Base-by-base conservation (phyloP, 1,284 basidiomycete species). In the Trametes polyzona region DNA sequence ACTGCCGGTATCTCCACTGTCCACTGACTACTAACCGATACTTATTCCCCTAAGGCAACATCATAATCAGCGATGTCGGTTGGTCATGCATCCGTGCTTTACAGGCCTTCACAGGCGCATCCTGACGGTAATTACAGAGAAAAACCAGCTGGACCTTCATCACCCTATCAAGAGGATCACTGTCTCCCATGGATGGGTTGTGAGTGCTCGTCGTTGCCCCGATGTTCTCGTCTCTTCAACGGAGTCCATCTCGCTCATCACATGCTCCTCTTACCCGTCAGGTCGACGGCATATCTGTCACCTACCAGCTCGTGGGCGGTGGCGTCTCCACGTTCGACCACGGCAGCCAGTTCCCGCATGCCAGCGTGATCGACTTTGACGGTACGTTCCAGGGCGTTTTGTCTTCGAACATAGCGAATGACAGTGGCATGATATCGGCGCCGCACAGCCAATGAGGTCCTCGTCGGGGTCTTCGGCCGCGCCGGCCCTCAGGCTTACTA, bases 251-350 rank as follows among this genome's bases (percentile, higher is more conserved):
- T n/a, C n/a, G n/a, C n/a, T n/a, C n/a, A n/a, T n/a, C n/a, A n/a
- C n/a, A n/a, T n/a, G n/a, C n/a, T n/a, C n/a, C n/a, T n/a, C n/a
- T n/a, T n/a, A n/a, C n/a, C n/a, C n/a, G n/a, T n/a, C 23, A 65
- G 63, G 52, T 65, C 21, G 58, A 62, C 32, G 63, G 58, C 23
- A n/a, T 65, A 2, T 24, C 44, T 2, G n/a, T 60, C 29, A 55
- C 46, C 21, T 64, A 64, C 51, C 32, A 56, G 32, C 37, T 58
- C 35, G 43, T 47, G 5, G 24, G 29, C 46, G 47, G 48, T 16
- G 14, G 42, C 2, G 32, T 26, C 2, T 16, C 36, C 16, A 49
- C 24, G 16, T 10, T 56, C 12, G 17, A n/a, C 14, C 63, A 65
- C n/a, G 61, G 63, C 29, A 60, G 43, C 29, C 36, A 51, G 32